phyloP scores from a whole-genome alignment of 1,139 yeast species.

The Maudiozyma humilis region DNA sequence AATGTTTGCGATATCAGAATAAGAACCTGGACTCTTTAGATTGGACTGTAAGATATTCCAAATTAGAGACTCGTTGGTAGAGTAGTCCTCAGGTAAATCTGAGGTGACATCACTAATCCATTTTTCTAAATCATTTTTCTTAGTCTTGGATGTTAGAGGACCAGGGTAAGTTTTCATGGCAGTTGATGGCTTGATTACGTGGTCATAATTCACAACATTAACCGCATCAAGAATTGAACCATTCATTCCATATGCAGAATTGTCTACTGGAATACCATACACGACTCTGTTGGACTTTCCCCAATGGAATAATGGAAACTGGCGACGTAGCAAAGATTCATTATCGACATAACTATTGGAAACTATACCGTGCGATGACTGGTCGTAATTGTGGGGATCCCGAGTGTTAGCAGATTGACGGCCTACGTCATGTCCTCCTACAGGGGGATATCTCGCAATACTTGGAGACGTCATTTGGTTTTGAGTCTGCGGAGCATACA shows the following conservation, averaged over 20 bases:
- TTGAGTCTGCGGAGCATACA: too few species aligned
- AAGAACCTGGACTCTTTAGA: slow-evolving; percentile 14
- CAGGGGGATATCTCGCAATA: too few species aligned
- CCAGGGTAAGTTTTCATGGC: slow-evolving; percentile 33
- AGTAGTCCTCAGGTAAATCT: slow-evolving; percentile 9
- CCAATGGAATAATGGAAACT: slow-evolving; percentile 77
- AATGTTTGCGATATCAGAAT: slow-evolving; percentile 22
- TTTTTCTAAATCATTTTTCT: slow-evolving; percentile 23
- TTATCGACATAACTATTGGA: slow-evolving; percentile 14
- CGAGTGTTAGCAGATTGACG: too few species aligned
- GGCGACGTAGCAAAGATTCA: slow-evolving; percentile 38
- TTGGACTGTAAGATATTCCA: slow-evolving; percentile 22
- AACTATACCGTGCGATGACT: neutral
- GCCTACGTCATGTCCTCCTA: too few species aligned
- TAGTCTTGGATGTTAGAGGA: slow-evolving; percentile 26
- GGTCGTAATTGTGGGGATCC: neutral
- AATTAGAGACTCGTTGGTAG: slow-evolving; percentile 12
- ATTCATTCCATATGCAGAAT: slow-evolving; percentile 13
- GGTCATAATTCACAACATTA: slow-evolving; percentile 30
- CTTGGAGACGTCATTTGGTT: too few species aligned
- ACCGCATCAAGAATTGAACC: slow-evolving; percentile 23
- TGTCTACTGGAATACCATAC: slow-evolving; percentile 36
- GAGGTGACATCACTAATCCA: slow-evolving; percentile 23
- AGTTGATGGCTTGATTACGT: slow-evolving; percentile 27
- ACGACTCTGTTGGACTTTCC: slow-evolving; percentile 42